Base-by-base conservation (phyloP, 345 rosid genomes). In the Dimocarpus longan region DNA sequence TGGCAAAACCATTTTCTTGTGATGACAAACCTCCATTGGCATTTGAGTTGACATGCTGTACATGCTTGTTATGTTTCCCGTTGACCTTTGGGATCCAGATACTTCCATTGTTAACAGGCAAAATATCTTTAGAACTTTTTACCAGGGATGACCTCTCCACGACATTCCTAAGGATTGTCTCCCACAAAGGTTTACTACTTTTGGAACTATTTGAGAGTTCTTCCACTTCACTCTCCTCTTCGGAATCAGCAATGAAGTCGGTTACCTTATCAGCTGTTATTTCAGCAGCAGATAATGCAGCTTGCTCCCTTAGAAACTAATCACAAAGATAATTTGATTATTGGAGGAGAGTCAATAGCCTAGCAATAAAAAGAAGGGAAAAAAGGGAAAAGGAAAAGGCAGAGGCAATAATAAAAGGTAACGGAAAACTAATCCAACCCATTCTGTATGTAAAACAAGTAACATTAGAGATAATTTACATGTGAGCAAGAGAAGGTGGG, bases 271-370 rank as follows among this genome's bases (percentile, higher is more conserved):
- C 98, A 59, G 83, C 91, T 26, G 95, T 93, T 85, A 92, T 90
- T 84, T 95, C 97, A 8, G 87, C 87, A 84, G 91, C 95, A 82
- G 93, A 92, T 65, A 87, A 85, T 26, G 89, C 91, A 82, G 97
- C 97, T 89, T 94, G 99, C 93, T 94, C 97, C 86, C 91, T 90
- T 83, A 96, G 78, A 85, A 96, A 96, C 98, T 96, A 82, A 68
- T 81, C 69, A 78, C 40, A 82, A 21, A 79, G 76, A 80, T 62
- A 76, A 80, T 70, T 77, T 54, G 39, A 43, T 73, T 37, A 77
- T 80, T 28, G 65, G 66, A 48, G 59, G 26, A 42, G 67, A 68
- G 60, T 8, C n/a, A 70, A 63, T 15, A 44, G 13, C 65, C 68
- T 62, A 73, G 37, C 15, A 1, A 62, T 24, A 64, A 75, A 56